A percentile compares a stretch with the other conserved stretches of the same genome.
phyloP scores from a whole-genome alignment of 495 filamentous ascomycete genomes.

The Barbatosphaeria neglecta region DNA sequence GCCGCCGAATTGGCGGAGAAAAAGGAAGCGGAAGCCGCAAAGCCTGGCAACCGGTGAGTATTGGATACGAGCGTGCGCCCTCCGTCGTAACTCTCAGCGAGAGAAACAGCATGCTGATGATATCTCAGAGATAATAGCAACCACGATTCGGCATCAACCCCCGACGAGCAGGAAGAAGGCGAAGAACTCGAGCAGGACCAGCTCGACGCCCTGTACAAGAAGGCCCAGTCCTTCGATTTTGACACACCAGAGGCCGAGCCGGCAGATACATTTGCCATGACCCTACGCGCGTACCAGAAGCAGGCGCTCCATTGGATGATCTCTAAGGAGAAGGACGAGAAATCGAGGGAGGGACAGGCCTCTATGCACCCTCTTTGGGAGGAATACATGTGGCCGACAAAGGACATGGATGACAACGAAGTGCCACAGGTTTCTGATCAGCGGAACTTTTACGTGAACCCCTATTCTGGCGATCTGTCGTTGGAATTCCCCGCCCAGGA shows the following conservation, averaged over 20 bases:
- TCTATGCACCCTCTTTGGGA: slow-evolving; percentile 99
- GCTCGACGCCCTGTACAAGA: slow-evolving; percentile 85
- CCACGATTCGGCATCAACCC: slow-evolving; percentile 30
- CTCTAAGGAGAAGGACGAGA: slow-evolving; percentile 74
- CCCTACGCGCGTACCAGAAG: slow-evolving; percentile 84
- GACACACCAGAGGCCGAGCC: slow-evolving; percentile 77
- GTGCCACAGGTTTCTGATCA: slow-evolving; percentile 52
- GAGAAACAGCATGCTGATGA: slow-evolving; percentile 2
- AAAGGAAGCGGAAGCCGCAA: slow-evolving; percentile 45
- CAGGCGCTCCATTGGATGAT: slow-evolving; percentile 96
- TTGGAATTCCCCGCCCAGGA: slow-evolving; percentile 85
- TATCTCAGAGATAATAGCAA: slow-evolving; percentile 34
- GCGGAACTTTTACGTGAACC: slow-evolving; percentile 82
- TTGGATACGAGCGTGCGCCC: too few species aligned
- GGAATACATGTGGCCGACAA: slow-evolving; percentile 79
- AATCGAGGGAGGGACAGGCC: slow-evolving; percentile 42
- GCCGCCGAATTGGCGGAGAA: slow-evolving; percentile 78
- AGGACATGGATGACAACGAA: slow-evolving; percentile 74
- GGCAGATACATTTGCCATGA: slow-evolving; percentile 66
- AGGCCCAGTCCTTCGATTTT: slow-evolving; percentile 95
- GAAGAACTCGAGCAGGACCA: slow-evolving; percentile 92
- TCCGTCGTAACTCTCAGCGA: not conserved
- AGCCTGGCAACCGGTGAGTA: not conserved
- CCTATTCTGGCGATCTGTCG: slow-evolving; percentile 91
- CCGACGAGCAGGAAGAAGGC: slow-evolving; percentile 68